A percentile compares a stretch with the other conserved stretches of the same genome.
Conservation (phyloP, 2,329 filamentous ascomycete genomes). For the Microascus cirrosus region DNA sequence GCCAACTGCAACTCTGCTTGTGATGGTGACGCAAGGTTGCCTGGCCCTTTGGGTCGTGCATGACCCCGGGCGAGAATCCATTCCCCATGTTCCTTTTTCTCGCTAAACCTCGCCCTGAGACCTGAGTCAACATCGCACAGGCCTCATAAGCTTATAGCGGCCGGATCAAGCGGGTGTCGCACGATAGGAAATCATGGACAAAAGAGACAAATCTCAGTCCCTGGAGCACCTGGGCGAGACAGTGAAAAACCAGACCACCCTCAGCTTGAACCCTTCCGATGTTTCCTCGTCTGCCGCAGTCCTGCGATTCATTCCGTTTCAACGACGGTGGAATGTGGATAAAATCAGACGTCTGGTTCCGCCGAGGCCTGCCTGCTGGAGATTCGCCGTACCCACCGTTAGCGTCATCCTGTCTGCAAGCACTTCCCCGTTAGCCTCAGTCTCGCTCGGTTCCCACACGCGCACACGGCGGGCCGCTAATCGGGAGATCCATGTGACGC, state of each 20-base stretch:
- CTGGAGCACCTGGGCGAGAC: not conserved
- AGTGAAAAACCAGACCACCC: not conserved
- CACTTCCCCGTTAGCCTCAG: slow-evolving; percentile 1
- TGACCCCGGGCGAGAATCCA: not conserved
- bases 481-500: not conserved
- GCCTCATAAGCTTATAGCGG: not conserved
- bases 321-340: not conserved
- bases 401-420: slow-evolving; percentile 1
- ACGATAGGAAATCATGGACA: not conserved
- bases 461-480: not conserved
- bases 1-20: not conserved
- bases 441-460: not conserved
- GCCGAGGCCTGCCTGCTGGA: not conserved
- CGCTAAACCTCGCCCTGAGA: not conserved
- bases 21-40: not conserved
- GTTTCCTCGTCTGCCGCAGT: not conserved
- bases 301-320: not conserved
- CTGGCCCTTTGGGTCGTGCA: not conserved
- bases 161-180: not conserved
- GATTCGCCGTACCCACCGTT: not conserved
- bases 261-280: not conserved
- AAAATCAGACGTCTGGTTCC: not conserved
- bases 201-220: not conserved
- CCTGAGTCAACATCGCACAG: not conserved
- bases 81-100: not conserved